Percentiles rank a stretch among this genome's conserved stretches.
phyloP scores from a whole-genome alignment of 2,329 filamentous ascomycete genomes.

The Exophiala calicioides region DNA sequence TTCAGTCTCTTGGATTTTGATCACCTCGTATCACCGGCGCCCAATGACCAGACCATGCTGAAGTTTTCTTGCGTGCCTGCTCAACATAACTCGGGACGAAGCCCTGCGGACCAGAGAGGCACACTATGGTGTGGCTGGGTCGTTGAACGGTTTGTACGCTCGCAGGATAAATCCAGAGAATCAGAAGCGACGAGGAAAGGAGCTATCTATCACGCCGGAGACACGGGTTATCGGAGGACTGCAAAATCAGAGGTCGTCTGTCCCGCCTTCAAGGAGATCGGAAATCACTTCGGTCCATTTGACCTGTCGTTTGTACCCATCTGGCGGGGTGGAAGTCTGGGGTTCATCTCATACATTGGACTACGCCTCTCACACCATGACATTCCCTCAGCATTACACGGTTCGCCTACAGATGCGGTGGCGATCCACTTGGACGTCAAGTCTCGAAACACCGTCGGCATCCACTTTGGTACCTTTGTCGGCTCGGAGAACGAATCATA shows the following conservation, averaged over 20 bases:
- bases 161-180: slow-evolving; percentile 23
- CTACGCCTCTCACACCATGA: slow-evolving; percentile 40
- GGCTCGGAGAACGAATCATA: slow-evolving; percentile 18
- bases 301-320: slow-evolving; percentile 53
- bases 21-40: slow-evolving; percentile 18
- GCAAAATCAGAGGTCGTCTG: slow-evolving; percentile 42
- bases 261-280: slow-evolving; percentile 51
- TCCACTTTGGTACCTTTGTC: slow-evolving; percentile 51
- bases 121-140: slow-evolving; percentile 51
- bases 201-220: slow-evolving; percentile 46
- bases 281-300: slow-evolving; percentile 49
- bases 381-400: slow-evolving; percentile 49
- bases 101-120: slow-evolving; percentile 40
- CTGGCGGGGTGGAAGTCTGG: slow-evolving; percentile 43
- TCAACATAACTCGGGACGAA: slow-evolving; percentile 51
- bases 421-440: slow-evolving; percentile 50
- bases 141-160: slow-evolving; percentile 36
- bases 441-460: slow-evolving; percentile 51
- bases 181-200: slow-evolving; percentile 18
- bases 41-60: slow-evolving; percentile 8
- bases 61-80: slow-evolving; percentile 21
- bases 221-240: slow-evolving; percentile 49
- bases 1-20: slow-evolving; percentile 25
- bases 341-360: slow-evolving; percentile 22
- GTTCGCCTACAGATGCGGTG: slow-evolving; percentile 50